Evolutionary conservation across 148 eudicot species (phyloP).

Genomic region (Camellia japonica): DNA sequence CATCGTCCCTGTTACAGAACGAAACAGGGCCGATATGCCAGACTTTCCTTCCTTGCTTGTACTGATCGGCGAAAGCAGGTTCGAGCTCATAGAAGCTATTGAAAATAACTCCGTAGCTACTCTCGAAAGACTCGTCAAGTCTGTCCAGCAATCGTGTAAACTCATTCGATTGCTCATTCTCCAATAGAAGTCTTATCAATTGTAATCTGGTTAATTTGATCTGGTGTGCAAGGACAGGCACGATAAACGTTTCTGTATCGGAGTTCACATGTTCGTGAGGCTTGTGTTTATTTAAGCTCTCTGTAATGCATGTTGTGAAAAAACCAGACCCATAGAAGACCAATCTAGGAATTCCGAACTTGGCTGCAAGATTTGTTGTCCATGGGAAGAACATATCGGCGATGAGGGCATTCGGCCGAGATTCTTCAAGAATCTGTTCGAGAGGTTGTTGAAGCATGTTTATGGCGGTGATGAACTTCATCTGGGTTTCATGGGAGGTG

Average conservation of each 20-base stretch:
- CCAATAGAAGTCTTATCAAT: background rate
- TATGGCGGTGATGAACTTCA: background rate
- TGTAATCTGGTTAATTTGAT: constrained; percentile 26
- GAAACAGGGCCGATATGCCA: constrained; percentile 24
- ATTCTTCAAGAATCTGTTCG: background rate
- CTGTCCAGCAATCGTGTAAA: too few species aligned
- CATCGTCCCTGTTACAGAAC: constrained; percentile 5
- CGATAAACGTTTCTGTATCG: constrained; percentile 32
- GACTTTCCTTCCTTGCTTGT: constrained; percentile 13
- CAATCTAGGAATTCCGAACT: constrained; percentile 45
- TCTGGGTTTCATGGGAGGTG: constrained; percentile 15
- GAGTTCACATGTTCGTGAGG: constrained; percentile 34
- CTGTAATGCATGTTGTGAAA: constrained; percentile 29
- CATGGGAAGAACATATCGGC: constrained; percentile 44
- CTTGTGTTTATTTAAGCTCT: constrained; percentile 16
- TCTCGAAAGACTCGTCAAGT: constrained; percentile 3
- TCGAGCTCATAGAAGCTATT: constrained; percentile 27
- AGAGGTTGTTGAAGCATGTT: constrained; percentile 13
- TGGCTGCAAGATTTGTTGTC: constrained; percentile 34
- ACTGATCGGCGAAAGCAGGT: constrained; percentile 21
- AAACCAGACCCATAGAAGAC: constrained; percentile 45
- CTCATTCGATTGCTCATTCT: background rate
- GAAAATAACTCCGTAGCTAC: constrained; percentile 10
- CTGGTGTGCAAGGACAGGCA: constrained; percentile 38
- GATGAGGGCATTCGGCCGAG: constrained; percentile 34